These are phyloP conservation scores for Hsuehochloa calcarea DNA, from an alignment of 176 grass and related monocot species.

Conservation along the genomic window DNA sequence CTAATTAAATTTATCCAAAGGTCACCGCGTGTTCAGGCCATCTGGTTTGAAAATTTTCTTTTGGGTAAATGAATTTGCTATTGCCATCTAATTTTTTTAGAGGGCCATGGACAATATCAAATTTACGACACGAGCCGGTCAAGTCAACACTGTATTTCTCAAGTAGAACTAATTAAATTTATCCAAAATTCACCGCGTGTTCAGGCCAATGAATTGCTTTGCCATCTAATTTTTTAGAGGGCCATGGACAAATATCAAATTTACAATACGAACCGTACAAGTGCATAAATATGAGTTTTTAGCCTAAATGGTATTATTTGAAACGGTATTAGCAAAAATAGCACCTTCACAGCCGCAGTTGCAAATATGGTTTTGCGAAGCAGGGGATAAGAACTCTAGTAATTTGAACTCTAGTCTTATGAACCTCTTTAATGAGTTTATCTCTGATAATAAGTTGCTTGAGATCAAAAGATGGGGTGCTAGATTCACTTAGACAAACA, in stretches of 20 bases:
- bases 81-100: not conserved
- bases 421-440: no score
- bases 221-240: not conserved
- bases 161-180: not conserved
- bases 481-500: no score
- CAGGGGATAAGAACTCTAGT: no score
- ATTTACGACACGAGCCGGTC: not conserved
- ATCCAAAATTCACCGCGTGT: not conserved
- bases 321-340: no score
- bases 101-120: not conserved
- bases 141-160: not conserved
- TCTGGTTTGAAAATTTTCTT: not conserved
- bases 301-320: no score
- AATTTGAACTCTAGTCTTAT: no score
- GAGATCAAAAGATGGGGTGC: no score
- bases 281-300: not conserved
- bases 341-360: no score
- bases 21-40: not conserved
- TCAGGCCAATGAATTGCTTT: not conserved
- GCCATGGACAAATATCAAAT: not conserved
- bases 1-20: not conserved
- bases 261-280: not conserved
- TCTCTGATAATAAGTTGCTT: no score
- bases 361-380: no score
- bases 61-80: not conserved